Evolutionary conservation across 208 protist species (phyloP), one percentile per base, ranked within the genome.

Genomic region (Kentomonas sorsogonicus): DNA sequence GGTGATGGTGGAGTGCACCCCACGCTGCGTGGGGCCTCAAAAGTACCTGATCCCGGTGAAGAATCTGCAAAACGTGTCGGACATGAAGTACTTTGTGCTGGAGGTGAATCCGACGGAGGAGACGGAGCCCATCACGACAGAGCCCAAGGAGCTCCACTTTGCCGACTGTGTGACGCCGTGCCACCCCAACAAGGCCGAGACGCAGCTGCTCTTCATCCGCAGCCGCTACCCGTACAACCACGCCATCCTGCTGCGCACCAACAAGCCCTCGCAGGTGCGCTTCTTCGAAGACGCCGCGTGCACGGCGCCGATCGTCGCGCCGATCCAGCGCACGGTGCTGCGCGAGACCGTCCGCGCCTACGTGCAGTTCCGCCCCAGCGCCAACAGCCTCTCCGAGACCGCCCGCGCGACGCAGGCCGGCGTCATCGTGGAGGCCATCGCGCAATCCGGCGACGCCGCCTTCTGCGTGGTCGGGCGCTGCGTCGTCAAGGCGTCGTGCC

Each of bases 41-140:
- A 82, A 78, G 55, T 94, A 91, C 52, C 77, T 91, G 38, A 82
- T 94, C 45, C 83, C 87, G 3, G 75, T 94, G 18, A 89, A 82
- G 51, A 91, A 94, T 31, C 53, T 90, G 25, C 70, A 79, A 52
- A 75, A 91, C 64, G 55, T 69, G 1, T 39, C 55, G 0, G 81
- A 90, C 52, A 69, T 91, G 38, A 66, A 74, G 47, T 91, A 91
- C 63, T 36, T 94, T 27, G 74, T 79, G 11, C 74, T 94, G 9
- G 79, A 86, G 55, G 45, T 94, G 45, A 88, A 91, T 57, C 81
- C 87, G 2, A 86, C 69, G 1, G 67, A 77, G 43, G 81, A 80
- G 33, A 69, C 79, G 18, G 80, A 86, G 47, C 71, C 72, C 33
- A 61, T 94, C n/a, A 70, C 72, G 11, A 72, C 73, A 20, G 83